Conservation (phyloP, 352 stramenopile genomes). For the Pelagophyceae sp. region DNA sequence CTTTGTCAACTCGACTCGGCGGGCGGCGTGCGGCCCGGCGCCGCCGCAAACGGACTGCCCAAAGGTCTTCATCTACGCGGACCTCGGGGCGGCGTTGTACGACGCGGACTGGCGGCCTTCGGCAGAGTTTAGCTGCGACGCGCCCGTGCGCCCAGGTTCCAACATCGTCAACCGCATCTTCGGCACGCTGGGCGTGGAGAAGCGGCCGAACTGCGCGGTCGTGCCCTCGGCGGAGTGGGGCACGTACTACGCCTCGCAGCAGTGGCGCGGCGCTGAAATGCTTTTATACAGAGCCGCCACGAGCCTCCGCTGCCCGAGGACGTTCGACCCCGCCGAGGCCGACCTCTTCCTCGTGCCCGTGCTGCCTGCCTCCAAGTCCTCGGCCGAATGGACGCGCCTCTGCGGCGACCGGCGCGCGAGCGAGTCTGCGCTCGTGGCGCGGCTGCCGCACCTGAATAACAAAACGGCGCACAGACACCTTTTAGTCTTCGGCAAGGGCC, state of each 20-base stretch:
- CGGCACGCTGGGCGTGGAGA: background rate
- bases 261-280: background rate
- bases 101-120: background rate
- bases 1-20: no score
- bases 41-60: background rate
- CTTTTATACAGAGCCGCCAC: background rate
- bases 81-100: background rate
- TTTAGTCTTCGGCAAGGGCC: constrained; percentile 8
- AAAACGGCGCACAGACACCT: background rate
- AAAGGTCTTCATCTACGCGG: background rate
- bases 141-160: background rate
- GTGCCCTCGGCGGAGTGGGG: background rate
- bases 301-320: background rate
- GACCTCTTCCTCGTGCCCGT: constrained; percentile 8
- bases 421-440: background rate
- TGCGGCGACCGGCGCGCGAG: background rate
- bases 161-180: background rate
- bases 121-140: background rate
- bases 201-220: background rate
- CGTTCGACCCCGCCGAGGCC: background rate
- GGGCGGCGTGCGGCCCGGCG: background rate
- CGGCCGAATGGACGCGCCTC: background rate
- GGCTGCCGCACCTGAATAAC: background rate
- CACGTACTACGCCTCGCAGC: background rate
- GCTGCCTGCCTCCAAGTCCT: background rate